These are phyloP conservation scores for Ophiosphaerella korrae DNA, from an alignment of 2,329 filamentous ascomycete genomes.

Conservation along the genomic window DNA sequence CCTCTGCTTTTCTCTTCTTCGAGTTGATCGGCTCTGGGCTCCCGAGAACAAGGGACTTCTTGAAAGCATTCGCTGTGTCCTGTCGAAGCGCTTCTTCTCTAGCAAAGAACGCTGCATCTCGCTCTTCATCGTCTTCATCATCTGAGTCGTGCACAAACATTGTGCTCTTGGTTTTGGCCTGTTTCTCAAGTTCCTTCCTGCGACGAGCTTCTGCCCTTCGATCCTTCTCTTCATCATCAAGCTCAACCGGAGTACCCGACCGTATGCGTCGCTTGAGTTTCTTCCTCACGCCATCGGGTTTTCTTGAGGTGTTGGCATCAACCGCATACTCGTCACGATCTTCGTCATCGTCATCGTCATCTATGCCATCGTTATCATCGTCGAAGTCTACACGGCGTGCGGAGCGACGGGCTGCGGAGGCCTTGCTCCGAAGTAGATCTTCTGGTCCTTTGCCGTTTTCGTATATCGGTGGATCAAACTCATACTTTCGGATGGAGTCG, in stretches of 20 bases:
- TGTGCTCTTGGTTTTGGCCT: conserved; percentile 80
- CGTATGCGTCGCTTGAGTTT: conserved; percentile 64
- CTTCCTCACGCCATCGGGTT: conserved; percentile 59
- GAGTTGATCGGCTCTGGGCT: conserved; percentile 39
- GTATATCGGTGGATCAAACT: conserved; percentile 78
- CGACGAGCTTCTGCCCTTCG: conserved; percentile 66
- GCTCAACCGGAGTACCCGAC: conserved; percentile 59
- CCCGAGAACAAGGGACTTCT: conserved; percentile 51
- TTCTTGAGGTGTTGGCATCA: conserved; percentile 67
- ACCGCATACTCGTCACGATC: conserved; percentile 68
- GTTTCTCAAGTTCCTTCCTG: conserved; percentile 75
- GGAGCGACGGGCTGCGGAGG: conserved; percentile 50
- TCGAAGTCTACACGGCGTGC: conserved; percentile 66
- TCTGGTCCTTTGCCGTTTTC: conserved; percentile 76
- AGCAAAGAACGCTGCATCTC: conserved; percentile 75
- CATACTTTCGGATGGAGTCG: conserved; percentile 75
- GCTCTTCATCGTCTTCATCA: conserved; percentile 85
- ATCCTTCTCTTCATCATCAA: conserved; percentile 65
- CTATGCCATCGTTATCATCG: conserved; percentile 68
- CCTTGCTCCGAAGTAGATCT: conserved; percentile 77
- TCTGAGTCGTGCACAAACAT: conserved; percentile 82
- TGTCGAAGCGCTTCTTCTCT: conserved; percentile 71
- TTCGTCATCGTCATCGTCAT: conserved; percentile 61
- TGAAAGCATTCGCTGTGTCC: conserved; percentile 57
- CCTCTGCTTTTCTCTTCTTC: conserved; percentile 45